Base-by-base conservation (phyloP, 2,329 filamentous ascomycete species). In the Fusarium fujikuroi region DNA sequence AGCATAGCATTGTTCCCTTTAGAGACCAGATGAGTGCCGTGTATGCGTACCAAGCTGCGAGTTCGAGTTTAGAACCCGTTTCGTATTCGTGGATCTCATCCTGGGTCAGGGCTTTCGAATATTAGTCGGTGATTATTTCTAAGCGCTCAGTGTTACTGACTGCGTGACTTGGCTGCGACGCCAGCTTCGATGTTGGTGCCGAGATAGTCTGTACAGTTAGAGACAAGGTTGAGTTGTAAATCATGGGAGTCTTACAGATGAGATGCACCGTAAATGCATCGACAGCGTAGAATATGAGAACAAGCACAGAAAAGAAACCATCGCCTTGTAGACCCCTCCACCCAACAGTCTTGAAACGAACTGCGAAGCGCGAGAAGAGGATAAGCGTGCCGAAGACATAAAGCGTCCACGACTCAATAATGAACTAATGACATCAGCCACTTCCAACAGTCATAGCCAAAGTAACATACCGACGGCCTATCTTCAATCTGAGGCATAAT, bases 41-140 rank as follows among this genome's bases (percentile, higher is more conserved):
- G 44, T 84, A 84, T 11, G 77, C 77, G 34, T 83, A 85, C 83
- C 83, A 84, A 0, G 82, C 83, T 0, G 79, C 63, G 16, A 84
- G 73, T 53, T 85, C 75, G 10, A 83, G 73, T 25, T 82, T 83
- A 0, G 81, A 83, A 3, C 83, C 83, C n/a, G 74, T 61, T 0
- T 61, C 65, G 21, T 81, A 75, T 5, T 80, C 74, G 4, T 63
- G 46, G 8, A 82, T 73, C 11, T 84, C 79, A 1, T 60, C 49
- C 0, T 74, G 39, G 9, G 76, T 79, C 9, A 84, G 62, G 1
- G 21, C 74, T 77, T 30, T 28, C 1, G 6, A 4, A 1, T 19
- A 9, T 30, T 8, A 76, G 57, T 5, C 40, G 23, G 3, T 2
- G 3, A 30, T 8, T 5, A 10, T 19, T 1, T 7, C 10, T 2